Evolutionary conservation across 345 rosid species (phyloP), one percentile per base, ranked within the genome.

Genomic region (Geranium rotundifolium): DNA sequence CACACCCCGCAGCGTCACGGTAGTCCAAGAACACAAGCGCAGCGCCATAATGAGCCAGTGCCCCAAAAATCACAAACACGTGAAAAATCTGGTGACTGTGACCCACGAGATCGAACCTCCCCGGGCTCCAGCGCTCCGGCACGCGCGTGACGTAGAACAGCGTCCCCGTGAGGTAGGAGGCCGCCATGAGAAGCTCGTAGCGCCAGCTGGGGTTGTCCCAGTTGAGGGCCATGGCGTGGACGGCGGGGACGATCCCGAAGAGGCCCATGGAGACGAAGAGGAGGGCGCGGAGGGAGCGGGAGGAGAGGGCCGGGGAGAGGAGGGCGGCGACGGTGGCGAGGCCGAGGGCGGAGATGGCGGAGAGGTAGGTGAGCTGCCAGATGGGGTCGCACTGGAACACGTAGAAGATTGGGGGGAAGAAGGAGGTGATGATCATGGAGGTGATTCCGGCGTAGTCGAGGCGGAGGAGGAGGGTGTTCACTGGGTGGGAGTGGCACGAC

Each of bases 1-100:
- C 67, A 56, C 97, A 91, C 52, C 91, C 82, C 17, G 73, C 71
- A 34, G 29, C 80, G 57, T 81, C 83, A 50, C 92, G 89, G 84
- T 91, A 86, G 57, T 85, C 92, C 78, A 91, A 72, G 64, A 91
- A 82, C 59, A 84, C 46, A 29, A 89, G 83, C 12, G 95, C 77
- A 19, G 98, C 89, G 27, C 83, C 87, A 63, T 91, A 91, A 70
- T 91, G 98, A 50, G 98, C 92, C 82, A 89, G 72, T 17, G 96
- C 98, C 56, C 96, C 96, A 74, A 84, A 65, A 69, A 91, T 65
- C 72, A 91, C 96, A n/a, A 91, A 73, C 13, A 89, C 83, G 73
- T 89, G 98, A 57, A 91, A 91, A 19, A 91, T 84, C 69, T 91
- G 98, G 72, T 86, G 98, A 54, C 98, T 91, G 54, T 91, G 96